Evolutionary conservation across 2,329 filamentous ascomycete species (phyloP).

Genomic region (Sporothrix pseudoabietina): DNA sequence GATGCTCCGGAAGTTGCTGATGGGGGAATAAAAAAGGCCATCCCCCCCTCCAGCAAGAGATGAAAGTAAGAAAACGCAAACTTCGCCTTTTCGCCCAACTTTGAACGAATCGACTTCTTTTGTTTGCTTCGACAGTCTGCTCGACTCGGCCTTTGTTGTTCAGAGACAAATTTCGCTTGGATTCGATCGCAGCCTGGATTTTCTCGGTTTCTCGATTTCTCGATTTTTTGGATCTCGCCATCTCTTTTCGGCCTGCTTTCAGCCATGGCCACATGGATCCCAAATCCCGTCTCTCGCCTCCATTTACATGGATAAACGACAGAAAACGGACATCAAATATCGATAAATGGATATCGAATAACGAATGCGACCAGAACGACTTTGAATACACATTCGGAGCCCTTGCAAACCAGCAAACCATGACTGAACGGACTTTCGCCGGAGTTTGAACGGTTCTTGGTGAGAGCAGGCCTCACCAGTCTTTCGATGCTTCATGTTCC

Average conservation of each 20-base stretch:
- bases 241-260: no score
- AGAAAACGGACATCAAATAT: not conserved
- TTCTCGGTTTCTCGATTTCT: not conserved
- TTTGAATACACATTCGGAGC: not conserved
- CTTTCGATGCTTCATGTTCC: not conserved
- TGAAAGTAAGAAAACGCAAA: not conserved
- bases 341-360: not conserved
- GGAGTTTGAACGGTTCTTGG: not conserved
- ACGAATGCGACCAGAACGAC: not conserved
- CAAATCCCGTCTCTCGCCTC: not conserved
- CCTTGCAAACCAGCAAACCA: not conserved
- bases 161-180: not conserved
- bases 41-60: not conserved
- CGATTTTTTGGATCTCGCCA: not conserved
- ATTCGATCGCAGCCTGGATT: not conserved
- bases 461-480: not conserved
- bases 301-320: conserved; percentile 12
- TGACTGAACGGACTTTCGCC: not conserved
- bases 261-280: not conserved
- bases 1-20: conserved; percentile 27
- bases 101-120: not conserved
- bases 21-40: conserved; percentile 19
- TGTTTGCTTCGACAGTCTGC: not conserved
- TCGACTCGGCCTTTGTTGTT: not conserved
- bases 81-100: conserved; percentile 9